phyloP scores from a whole-genome alignment of 2,329 filamentous ascomycete genomes.

The Bretziella fagacearum region DNA sequence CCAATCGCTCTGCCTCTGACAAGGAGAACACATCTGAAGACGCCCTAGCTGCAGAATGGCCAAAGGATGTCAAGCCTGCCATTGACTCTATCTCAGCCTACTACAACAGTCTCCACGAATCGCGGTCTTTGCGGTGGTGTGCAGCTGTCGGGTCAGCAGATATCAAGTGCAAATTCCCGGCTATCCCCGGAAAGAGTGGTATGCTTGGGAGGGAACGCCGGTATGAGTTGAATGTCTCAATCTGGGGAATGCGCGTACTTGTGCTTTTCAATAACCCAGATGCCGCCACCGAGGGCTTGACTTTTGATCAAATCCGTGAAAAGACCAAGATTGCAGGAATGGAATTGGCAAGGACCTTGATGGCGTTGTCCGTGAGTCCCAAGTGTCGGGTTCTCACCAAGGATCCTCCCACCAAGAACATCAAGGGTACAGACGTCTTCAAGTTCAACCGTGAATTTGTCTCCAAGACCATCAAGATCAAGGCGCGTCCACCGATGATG shows the following conservation, averaged over 20 bases:
- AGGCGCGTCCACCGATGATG: conserved; percentile 33
- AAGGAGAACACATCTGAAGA: conserved; percentile 21
- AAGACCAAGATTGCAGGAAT: conserved; percentile 59
- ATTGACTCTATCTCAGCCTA: conserved; percentile 52
- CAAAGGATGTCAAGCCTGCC: conserved; percentile 4
- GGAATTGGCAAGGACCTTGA: conserved; percentile 62
- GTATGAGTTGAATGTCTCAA: conserved; percentile 84
- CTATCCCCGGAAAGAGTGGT: conserved; percentile 50
- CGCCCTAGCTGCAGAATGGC: conserved; percentile 22
- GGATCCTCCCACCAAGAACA: conserved; percentile 59
- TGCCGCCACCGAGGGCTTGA: conserved; percentile 20
- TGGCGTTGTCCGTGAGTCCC: conserved; percentile 64
- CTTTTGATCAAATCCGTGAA: conserved; percentile 65
- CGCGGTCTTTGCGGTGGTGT: conserved; percentile 74
- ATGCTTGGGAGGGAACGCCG: conserved; percentile 46
- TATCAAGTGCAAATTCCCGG: conserved; percentile 61
- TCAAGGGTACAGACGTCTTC: conserved; percentile 64
- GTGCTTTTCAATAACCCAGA: conserved; percentile 56
- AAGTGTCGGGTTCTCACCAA: conserved; percentile 72
- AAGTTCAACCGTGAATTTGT: conserved; percentile 66
- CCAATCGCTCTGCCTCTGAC: conserved; percentile 17
- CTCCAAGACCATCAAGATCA: conserved; percentile 73
- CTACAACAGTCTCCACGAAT: conserved; percentile 75
- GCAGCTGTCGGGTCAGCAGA: conserved; percentile 61
- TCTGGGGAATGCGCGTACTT: conserved; percentile 80